These are phyloP conservation scores for Talaromyces adpressus DNA, from an alignment of 495 filamentous ascomycete species.

Conservation along the genomic window DNA sequence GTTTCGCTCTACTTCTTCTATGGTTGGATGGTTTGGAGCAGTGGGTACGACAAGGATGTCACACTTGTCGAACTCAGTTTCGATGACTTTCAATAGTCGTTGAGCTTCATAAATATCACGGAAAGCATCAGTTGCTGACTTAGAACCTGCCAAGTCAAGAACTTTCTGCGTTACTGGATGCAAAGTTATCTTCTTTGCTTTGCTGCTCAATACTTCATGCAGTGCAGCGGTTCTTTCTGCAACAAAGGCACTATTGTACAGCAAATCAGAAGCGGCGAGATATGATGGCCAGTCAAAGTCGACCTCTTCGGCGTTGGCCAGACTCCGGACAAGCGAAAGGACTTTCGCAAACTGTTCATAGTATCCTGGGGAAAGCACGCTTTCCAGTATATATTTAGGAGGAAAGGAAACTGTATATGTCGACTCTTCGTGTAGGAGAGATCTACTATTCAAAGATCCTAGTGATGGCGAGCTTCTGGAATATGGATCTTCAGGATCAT, in stretches of 20 bases:
- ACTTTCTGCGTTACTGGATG: slow-evolving; percentile 50
- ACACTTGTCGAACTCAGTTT: slow-evolving; percentile 32
- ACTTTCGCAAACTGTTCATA: slow-evolving; percentile 38
- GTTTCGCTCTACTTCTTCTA: slow-evolving; percentile 47
- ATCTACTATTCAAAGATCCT: slow-evolving; percentile 2
- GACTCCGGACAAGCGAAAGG: slow-evolving; percentile 33
- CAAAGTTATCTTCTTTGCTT: slow-evolving; percentile 18
- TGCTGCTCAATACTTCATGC: slow-evolving; percentile 31
- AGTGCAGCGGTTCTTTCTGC: slow-evolving; percentile 14
- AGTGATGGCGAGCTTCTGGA: slow-evolving; percentile 29
- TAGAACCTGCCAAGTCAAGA: slow-evolving; percentile 38
- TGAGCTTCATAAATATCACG: slow-evolving; percentile 6
- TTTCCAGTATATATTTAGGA: slow-evolving; percentile 32
- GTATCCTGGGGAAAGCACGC: slow-evolving; percentile 34
- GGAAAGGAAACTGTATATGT: slow-evolving; percentile 47
- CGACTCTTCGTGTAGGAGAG: slow-evolving; percentile 2
- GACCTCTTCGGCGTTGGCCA: slow-evolving; percentile 34
- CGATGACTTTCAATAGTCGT: slow-evolving; percentile 23
- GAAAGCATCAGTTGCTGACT: slow-evolving; percentile 10
- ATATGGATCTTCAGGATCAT: slow-evolving; percentile 48
- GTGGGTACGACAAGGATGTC: slow-evolving; percentile 57
- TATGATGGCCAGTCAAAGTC: slow-evolving; percentile 47
- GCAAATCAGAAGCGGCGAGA: slow-evolving; percentile 20
- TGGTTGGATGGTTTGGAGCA: slow-evolving; percentile 49
- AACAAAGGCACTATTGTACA: slow-evolving; percentile 6